phyloP scores from a whole-genome alignment of 2,329 filamentous ascomycete species.

The Hymenoscyphus repandus region DNA sequence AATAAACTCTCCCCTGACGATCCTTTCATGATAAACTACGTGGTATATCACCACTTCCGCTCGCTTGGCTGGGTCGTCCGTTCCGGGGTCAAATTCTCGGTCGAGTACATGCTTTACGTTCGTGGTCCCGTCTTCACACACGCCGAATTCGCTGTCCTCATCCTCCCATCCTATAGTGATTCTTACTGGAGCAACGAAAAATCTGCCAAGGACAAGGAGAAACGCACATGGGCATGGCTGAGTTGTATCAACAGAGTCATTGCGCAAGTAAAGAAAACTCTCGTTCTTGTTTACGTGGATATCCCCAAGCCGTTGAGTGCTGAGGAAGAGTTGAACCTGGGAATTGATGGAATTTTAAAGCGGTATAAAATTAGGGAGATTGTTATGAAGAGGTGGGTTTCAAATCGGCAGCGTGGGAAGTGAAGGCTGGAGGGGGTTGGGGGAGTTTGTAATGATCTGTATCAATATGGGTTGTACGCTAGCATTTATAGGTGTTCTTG shows the following conservation, averaged over 20 bases:
- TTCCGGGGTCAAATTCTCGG: slow-evolving; percentile 88
- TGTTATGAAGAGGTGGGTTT: slow-evolving; percentile 75
- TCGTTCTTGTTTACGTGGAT: slow-evolving; percentile 88
- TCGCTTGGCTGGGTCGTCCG: slow-evolving; percentile 93
- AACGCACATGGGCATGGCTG: slow-evolving; percentile 71
- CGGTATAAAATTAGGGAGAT: slow-evolving; percentile 77
- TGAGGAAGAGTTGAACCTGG: slow-evolving; percentile 39
- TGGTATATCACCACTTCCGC: slow-evolving; percentile 92
- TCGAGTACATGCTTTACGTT: slow-evolving; percentile 91
- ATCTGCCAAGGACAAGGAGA: slow-evolving; percentile 44
- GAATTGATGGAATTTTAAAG: slow-evolving; percentile 59
- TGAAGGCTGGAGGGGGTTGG: background rate
- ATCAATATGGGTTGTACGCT: background rate
- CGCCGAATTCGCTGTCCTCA: slow-evolving; percentile 83
- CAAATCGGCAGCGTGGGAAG: slow-evolving; percentile 51
- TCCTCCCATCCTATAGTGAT: slow-evolving; percentile 77
- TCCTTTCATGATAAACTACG: slow-evolving; percentile 79
- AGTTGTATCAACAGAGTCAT: slow-evolving; percentile 88
- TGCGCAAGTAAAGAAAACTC: slow-evolving; percentile 81
- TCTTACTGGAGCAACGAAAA: slow-evolving; percentile 58
- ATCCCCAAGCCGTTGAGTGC: slow-evolving; percentile 63
- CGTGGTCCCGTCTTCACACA: slow-evolving; percentile 92
- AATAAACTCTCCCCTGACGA: slow-evolving; percentile 63
- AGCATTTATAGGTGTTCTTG: background rate
- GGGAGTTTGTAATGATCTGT: background rate